phyloP scores from a whole-genome alignment of 371 early-diverging fungal species.

The Globomyces sp. region DNA sequence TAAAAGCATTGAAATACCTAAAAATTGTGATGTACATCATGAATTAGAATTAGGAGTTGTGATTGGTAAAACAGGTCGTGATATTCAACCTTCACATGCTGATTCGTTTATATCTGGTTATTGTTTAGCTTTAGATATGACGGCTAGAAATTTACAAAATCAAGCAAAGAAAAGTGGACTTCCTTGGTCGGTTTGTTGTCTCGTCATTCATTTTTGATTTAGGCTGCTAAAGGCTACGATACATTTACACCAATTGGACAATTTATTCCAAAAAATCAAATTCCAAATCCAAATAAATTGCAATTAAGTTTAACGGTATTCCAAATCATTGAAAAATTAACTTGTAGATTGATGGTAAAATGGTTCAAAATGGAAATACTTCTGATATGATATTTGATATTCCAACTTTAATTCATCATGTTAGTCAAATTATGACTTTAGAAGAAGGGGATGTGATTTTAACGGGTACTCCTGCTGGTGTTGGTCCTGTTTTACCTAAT shows the following conservation, averaged over 20 bases:
- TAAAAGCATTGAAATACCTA: slow-evolving; percentile 76
- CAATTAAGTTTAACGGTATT: slow-evolving; percentile 74
- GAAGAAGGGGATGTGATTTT: slow-evolving; percentile 68
- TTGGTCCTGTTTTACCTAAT: slow-evolving; percentile 77
- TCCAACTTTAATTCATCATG: slow-evolving; percentile 61
- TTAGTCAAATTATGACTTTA: slow-evolving; percentile 80
- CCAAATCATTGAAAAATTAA: slow-evolving; percentile 72
- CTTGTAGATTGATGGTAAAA: slow-evolving; percentile 70
- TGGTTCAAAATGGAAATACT: slow-evolving; percentile 77
- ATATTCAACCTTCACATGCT: slow-evolving; percentile 66
- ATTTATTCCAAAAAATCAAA: slow-evolving; percentile 71
- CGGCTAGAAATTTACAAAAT: slow-evolving; percentile 81
- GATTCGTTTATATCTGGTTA: slow-evolving; percentile 78
- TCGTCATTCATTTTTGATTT: slow-evolving; percentile 77
- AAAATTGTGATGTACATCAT: slow-evolving; percentile 81
- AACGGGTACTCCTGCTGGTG: slow-evolving; percentile 82
- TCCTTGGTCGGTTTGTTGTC: slow-evolving; percentile 36
- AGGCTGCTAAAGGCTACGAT: slow-evolving; percentile 95
- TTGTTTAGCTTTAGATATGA: slow-evolving; percentile 88
- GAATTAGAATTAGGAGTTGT: slow-evolving; percentile 95
- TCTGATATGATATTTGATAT: slow-evolving; percentile 89
- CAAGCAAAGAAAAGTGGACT: slow-evolving; percentile 18
- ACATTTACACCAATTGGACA: slow-evolving; percentile 90
- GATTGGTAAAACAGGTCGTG: slow-evolving; percentile 79
- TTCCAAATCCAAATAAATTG: slow-evolving; percentile 71